A percentile compares a stretch with the other conserved stretches of the same genome.
Conservation (phyloP, 768 basidiomycete species). For the Podaxis rugospora region DNA sequence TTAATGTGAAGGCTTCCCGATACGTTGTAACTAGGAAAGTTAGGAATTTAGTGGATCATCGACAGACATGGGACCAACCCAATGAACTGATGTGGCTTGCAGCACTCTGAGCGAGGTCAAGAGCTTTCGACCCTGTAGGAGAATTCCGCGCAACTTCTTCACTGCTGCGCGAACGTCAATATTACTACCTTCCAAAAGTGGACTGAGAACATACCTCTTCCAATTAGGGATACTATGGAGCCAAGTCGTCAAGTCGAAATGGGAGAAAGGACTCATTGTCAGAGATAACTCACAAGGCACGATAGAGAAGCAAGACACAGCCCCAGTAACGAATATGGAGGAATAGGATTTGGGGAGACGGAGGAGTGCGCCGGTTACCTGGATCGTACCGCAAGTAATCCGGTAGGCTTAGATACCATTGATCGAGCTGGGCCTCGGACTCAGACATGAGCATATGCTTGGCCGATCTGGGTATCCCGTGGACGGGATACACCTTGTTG, state of each 20-base stretch:
- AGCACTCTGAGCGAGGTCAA: slow-evolving; percentile 72
- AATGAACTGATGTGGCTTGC: slow-evolving; percentile 67
- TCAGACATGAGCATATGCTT: slow-evolving; percentile 46
- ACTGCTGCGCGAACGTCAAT: slow-evolving; percentile 21
- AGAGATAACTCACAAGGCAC: slow-evolving; percentile 64
- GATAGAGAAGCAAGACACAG: slow-evolving; percentile 66
- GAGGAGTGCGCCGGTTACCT: slow-evolving; percentile 44
- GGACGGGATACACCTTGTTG: slow-evolving; percentile 67
- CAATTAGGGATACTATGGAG: slow-evolving; percentile 62
- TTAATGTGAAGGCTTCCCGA: slow-evolving; percentile 57
- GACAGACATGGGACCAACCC: slow-evolving; percentile 33
- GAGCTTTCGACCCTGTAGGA: slow-evolving; percentile 55
- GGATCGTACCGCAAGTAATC: slow-evolving; percentile 58
- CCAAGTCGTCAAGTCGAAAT: slow-evolving; percentile 1
- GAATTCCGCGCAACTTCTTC: slow-evolving; percentile 43
- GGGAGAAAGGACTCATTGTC: background rate
- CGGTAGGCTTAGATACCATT: slow-evolving; percentile 70
- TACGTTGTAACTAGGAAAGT: slow-evolving; percentile 48
- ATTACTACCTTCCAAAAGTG: slow-evolving; percentile 13
- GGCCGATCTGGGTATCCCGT: slow-evolving; percentile 37
- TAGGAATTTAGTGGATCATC: background rate
- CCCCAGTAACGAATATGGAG: slow-evolving; percentile 77
- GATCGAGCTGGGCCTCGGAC: slow-evolving; percentile 65
- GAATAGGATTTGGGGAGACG: slow-evolving; percentile 62
- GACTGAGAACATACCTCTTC: slow-evolving; percentile 45